phyloP scores from a whole-genome alignment of 345 rosid species.

The Moricandia arvensis region DNA sequence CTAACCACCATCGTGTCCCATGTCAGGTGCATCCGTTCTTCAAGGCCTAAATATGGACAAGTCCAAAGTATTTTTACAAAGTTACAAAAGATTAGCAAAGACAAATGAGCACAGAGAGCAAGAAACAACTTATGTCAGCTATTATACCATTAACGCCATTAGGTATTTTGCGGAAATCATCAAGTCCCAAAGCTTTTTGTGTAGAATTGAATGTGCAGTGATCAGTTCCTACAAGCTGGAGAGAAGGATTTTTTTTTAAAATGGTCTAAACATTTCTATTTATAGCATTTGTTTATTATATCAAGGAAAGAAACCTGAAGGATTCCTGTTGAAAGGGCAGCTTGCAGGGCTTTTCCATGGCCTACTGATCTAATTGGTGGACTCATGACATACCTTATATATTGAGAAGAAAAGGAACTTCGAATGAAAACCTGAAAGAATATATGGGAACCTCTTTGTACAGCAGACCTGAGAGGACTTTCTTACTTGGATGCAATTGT shows the following conservation, averaged over 20 bases:
- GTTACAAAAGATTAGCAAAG: neutral
- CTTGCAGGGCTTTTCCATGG: slow-evolving; percentile 85
- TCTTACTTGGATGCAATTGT: slow-evolving; percentile 79
- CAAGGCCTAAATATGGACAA: slow-evolving; percentile 57
- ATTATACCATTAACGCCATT: slow-evolving; percentile 91
- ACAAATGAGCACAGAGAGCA: slow-evolving; percentile 12
- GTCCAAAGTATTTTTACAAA: neutral
- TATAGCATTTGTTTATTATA: too few species aligned
- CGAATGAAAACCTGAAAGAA: neutral
- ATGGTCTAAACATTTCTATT: neutral
- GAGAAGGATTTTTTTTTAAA: neutral
- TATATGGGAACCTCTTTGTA: neutral
- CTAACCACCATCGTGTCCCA: slow-evolving; percentile 99
- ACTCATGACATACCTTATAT: slow-evolving; percentile 91
- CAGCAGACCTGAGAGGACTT: neutral
- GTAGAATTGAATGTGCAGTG: slow-evolving; percentile 84
- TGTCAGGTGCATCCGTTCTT: slow-evolving; percentile 96
- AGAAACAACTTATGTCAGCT: slow-evolving; percentile 19
- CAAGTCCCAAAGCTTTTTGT: slow-evolving; percentile 76
- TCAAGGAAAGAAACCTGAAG: slow-evolving; percentile 61
- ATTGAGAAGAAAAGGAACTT: slow-evolving; percentile 5
- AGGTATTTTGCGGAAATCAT: slow-evolving; percentile 92
- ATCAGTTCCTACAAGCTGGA: slow-evolving; percentile 98
- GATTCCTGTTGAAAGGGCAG: slow-evolving; percentile 87
- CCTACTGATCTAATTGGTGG: slow-evolving; percentile 91